These are phyloP conservation scores for Tricladium varicosporioides DNA, from an alignment of 2,329 filamentous ascomycete species.

Conservation along the genomic window DNA sequence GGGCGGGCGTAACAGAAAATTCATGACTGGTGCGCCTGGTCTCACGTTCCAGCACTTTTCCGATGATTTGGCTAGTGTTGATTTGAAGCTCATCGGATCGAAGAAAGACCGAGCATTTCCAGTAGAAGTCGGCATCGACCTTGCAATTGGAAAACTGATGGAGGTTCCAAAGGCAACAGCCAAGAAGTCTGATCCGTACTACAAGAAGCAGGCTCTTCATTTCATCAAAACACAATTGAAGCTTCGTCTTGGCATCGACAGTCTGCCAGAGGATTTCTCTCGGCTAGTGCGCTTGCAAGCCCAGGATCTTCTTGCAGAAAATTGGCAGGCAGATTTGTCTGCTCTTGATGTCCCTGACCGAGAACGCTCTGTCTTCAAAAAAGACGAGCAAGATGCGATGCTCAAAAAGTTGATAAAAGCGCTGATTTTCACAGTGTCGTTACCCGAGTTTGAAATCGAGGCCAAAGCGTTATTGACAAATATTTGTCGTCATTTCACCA, in stretches of 20 bases:
- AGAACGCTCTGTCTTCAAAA: constrained; percentile 82
- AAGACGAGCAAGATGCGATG: constrained; percentile 75
- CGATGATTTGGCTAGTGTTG: constrained; percentile 84
- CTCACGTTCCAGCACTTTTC: constrained; percentile 81
- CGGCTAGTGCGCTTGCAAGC: constrained; percentile 83
- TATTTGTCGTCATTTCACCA: constrained; percentile 83
- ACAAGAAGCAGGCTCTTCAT: constrained; percentile 90
- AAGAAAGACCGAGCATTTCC: constrained; percentile 88
- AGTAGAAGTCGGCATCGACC: constrained; percentile 79
- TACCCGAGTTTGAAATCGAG: constrained; percentile 76
- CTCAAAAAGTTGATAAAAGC: constrained; percentile 88
- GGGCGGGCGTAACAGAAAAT: constrained; percentile 91
- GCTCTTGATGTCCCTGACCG: constrained; percentile 74
- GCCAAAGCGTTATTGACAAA: constrained; percentile 75
- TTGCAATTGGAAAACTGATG: constrained; percentile 83
- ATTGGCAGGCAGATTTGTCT: constrained; percentile 67
- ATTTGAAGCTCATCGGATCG: constrained; percentile 84
- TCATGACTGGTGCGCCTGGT: constrained; percentile 85
- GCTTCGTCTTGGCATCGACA: constrained; percentile 83
- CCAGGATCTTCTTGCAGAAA: constrained; percentile 75
- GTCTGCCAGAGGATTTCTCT: constrained; percentile 83
- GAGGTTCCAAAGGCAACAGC: constrained; percentile 66
- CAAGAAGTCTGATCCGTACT: constrained; percentile 67
- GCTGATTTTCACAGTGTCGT: constrained; percentile 77
- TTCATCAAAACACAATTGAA: constrained; percentile 88